Base-by-base conservation (phyloP, 352 stramenopile genomes). In the Phytophthora pluvialis region DNA sequence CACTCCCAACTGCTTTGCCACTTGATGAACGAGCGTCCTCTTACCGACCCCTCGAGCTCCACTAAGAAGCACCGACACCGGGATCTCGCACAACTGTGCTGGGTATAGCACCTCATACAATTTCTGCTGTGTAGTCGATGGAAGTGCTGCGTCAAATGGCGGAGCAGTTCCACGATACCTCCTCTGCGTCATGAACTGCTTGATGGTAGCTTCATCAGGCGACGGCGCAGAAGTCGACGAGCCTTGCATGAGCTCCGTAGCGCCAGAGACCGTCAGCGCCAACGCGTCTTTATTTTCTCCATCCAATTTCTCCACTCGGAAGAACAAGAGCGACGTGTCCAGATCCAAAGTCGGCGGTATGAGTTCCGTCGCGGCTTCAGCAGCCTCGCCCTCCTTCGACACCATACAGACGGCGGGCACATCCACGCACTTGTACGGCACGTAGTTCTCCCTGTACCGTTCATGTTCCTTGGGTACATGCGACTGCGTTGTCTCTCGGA, bases 251-350 rank as follows among this genome's bases (percentile, higher is more conserved):
- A 95, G 66, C 61, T 91, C 78, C 2, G 84, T 93, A 9, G 73
- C 57, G 3, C 86, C 72, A 0, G 85, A 87, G 1, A 95, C 80
- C 2, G 73, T 81, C 12, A 87, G 49, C 1, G 82, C 84, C 15
- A 87, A 59, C 3, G 75, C 56, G 38, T 69, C 13, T 15, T 57
- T 54, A 13, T 29, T 61, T 2, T 64, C 67, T 25, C 52, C 43
- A 21, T 68, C 53, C 7, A 95, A 40, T 33, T 81, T 85, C 29
- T 93, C 75, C 7, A 95, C 84, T 18, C 80, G 80, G 51, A 93
- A 93, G 47, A 93, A 93, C 49, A 93, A 70, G 8, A 95, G 63
- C n/a, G 69, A 74, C 25, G 80, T 88, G 52, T 94, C 82, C 1
- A 91, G 47, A 31, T 72, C 39, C 8, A 94, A 64, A 15, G 73